Evolutionary conservation across 371 early-diverging fungal genomes (phyloP).

Genomic region (Mortierella polycephala): DNA sequence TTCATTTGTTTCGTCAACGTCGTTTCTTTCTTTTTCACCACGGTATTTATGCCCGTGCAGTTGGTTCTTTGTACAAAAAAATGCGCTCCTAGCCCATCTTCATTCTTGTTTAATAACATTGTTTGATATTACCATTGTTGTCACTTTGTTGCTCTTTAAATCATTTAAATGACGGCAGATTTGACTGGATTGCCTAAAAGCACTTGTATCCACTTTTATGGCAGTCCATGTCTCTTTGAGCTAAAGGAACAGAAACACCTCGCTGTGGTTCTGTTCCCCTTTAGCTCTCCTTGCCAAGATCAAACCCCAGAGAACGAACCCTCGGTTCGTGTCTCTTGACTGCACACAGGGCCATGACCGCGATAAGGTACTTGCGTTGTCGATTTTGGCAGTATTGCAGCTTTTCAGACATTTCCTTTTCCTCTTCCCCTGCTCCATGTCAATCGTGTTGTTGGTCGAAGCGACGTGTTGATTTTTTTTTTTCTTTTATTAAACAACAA

Average conservation of each 20-base stretch:
- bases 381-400: constrained; percentile 44
- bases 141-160: too few species aligned
- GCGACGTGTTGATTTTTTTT: too few species aligned
- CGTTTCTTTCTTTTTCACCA: neutral
- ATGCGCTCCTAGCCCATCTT: too few species aligned
- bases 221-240: neutral
- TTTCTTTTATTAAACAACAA: neutral
- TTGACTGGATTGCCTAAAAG: too few species aligned
- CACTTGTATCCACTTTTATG: neutral
- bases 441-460: too few species aligned
- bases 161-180: too few species aligned
- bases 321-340: constrained; percentile 2
- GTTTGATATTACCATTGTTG: too few species aligned
- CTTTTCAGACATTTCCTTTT: constrained; percentile 17
- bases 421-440: neutral
- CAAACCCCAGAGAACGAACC: neutral
- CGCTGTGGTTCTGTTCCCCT: neutral
- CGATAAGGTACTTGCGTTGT: constrained; percentile 48
- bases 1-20: neutral
- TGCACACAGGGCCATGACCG: constrained; percentile 50
- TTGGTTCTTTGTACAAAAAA: too few species aligned
- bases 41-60: too few species aligned
- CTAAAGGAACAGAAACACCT: neutral
- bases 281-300: neutral
- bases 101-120: too few species aligned